phyloP scores from a whole-genome alignment of 2,329 filamentous ascomycete genomes.

The Aspergillus neoniger region DNA sequence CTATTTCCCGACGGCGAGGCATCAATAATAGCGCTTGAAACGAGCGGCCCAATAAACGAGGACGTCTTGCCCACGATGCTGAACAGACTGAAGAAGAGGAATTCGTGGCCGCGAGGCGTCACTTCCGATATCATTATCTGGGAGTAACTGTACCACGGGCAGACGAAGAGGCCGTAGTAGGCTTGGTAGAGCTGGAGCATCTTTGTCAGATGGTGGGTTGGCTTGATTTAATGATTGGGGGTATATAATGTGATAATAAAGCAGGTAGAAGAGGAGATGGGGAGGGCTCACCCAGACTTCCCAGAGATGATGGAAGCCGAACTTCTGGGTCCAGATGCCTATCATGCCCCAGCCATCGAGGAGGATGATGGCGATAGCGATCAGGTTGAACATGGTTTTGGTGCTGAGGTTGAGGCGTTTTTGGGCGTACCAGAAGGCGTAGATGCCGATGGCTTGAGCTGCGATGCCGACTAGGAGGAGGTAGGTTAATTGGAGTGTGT shows the following conservation, averaged over 20 bases:
- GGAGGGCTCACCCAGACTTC: conserved; percentile 49
- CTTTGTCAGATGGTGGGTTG: too few relatives aligned
- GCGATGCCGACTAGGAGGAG: conserved; percentile 67
- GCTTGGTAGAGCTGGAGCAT: conserved; percentile 43
- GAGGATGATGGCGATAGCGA: conserved; percentile 63
- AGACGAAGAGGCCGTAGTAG: conserved; percentile 67
- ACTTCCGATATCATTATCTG: conserved; percentile 73
- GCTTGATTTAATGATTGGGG: too few relatives aligned
- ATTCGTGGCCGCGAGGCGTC: conserved; percentile 67
- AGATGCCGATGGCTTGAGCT: conserved; percentile 63
- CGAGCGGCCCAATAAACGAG: conserved; percentile 67
- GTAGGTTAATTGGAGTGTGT: conserved; percentile 66
- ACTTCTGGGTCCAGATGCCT: conserved; percentile 57
- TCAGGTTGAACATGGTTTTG: conserved; percentile 68
- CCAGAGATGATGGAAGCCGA: conserved; percentile 57
- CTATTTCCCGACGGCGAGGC: conserved; percentile 57
- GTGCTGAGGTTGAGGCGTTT: conserved; percentile 60
- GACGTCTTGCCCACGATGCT: conserved; percentile 69
- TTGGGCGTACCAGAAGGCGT: conserved; percentile 63
- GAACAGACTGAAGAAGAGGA: conserved; percentile 70
- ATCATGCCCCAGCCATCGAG: conserved; percentile 62
- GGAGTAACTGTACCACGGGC: conserved; percentile 70
- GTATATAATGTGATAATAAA: too few relatives aligned
- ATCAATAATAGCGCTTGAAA: conserved; percentile 70
- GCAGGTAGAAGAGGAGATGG: too few relatives aligned